These are phyloP conservation scores for Ceratonia siliqua DNA, from an alignment of 306 rosid genomes.

Conservation along the genomic window DNA sequence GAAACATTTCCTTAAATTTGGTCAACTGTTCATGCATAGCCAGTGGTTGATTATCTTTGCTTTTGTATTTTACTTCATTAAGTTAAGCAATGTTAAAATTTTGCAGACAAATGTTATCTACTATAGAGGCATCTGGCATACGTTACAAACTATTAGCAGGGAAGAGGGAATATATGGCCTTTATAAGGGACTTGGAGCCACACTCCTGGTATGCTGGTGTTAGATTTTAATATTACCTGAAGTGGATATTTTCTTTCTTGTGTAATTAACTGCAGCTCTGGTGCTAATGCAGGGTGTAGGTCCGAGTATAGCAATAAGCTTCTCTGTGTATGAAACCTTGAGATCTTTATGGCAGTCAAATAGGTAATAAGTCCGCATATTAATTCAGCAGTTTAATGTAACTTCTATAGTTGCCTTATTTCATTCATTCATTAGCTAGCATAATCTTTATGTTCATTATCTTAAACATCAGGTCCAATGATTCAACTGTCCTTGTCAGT, in stretches of 20 bases:
- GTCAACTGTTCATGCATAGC: not conserved
- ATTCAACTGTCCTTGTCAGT: constrained; percentile 74
- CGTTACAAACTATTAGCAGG: constrained; percentile 70
- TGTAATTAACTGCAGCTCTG: constrained; percentile 27
- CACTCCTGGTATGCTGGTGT: constrained; percentile 76
- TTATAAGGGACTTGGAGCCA: constrained; percentile 97
- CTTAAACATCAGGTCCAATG: constrained; percentile 58
- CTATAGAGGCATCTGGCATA: constrained; percentile 82
- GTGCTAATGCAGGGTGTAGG: constrained; percentile 81
- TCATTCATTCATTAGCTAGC: not conserved
- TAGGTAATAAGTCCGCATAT: constrained; percentile 55
- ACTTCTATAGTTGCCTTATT: constrained; percentile 8
- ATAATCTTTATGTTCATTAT: constrained; percentile 15
- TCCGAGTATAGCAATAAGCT: constrained; percentile 94
- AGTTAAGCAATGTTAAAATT: constrained; percentile 29
- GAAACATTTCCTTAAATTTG: constrained; percentile 16
- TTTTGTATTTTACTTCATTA: constrained; percentile 15
- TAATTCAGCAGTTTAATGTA: constrained; percentile 15
- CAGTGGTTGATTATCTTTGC: not conserved
- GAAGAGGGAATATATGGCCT: constrained; percentile 92
- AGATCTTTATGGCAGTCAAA: constrained; percentile 79
- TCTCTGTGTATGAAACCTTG: constrained; percentile 84
- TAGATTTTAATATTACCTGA: constrained; percentile 11
- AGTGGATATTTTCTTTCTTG: constrained; percentile 17
- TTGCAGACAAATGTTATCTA: constrained; percentile 78